phyloP scores from a whole-genome alignment of 2,329 filamentous ascomycete species.

The Fonsecaea pedrosoi region DNA sequence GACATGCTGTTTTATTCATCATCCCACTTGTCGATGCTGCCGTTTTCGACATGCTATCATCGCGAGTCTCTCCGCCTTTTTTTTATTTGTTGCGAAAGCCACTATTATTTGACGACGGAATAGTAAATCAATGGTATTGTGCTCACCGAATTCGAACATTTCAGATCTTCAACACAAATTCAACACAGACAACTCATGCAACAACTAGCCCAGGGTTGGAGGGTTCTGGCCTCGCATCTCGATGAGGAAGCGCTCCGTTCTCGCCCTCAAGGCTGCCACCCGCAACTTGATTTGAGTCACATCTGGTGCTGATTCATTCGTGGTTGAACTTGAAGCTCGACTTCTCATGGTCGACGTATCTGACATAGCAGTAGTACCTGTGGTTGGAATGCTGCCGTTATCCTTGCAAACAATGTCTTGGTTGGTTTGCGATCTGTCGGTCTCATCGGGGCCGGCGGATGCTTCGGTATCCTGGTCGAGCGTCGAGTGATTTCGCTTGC shows the following conservation, averaged over 20 bases:
- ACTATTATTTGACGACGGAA: too few species aligned
- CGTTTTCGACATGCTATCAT: not conserved
- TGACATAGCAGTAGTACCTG: not conserved
- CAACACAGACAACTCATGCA: not conserved
- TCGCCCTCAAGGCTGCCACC: slow-evolving; percentile 17
- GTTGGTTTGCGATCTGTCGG: slow-evolving; percentile 7
- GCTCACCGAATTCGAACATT: not conserved
- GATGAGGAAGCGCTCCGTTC: slow-evolving; percentile 25
- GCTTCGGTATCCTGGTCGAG: not conserved
- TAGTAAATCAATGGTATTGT: not conserved
- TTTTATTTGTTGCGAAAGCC: too few species aligned
- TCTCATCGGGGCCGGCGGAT: not conserved
- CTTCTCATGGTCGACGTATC: slow-evolving; percentile 8
- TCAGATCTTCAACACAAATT: not conserved
- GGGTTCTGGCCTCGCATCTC: slow-evolving; percentile 24
- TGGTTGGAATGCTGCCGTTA: not conserved
- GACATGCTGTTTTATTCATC: not conserved
- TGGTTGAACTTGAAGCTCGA: slow-evolving; percentile 14
- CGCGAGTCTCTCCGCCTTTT: too few species aligned
- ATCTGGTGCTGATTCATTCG: slow-evolving; percentile 10
- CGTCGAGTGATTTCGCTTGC: slow-evolving; percentile 1
- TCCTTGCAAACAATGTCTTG: slow-evolving; percentile 7
- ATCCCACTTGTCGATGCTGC: not conserved
- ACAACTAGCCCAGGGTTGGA: not conserved
- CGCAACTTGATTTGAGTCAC: slow-evolving; percentile 19